Conservation (phyloP, 1,139 yeast species). For the Taphrina sp. region DNA sequence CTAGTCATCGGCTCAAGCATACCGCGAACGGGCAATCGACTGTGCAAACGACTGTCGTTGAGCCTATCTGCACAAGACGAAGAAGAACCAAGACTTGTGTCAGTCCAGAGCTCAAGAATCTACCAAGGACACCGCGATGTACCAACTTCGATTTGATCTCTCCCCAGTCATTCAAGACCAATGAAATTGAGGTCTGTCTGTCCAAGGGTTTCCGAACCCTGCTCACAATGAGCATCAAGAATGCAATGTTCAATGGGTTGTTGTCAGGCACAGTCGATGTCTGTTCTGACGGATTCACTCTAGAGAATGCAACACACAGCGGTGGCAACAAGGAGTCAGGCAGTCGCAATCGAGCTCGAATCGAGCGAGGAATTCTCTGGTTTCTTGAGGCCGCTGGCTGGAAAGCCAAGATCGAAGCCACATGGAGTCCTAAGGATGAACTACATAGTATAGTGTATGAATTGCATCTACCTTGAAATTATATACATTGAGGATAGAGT, state of each 20-base stretch:
- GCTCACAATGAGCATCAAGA: background rate
- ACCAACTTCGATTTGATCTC: background rate
- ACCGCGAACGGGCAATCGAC: no score
- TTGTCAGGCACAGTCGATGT: background rate
- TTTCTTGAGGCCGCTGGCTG: background rate
- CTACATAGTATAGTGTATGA: background rate
- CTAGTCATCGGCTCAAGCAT: no score
- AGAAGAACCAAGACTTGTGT: no score
- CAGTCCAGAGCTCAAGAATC: background rate
- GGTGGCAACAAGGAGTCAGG: background rate
- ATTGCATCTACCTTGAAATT: slow-evolving; percentile 3
- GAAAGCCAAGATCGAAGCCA: slow-evolving; percentile 3
- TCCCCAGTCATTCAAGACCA: background rate
- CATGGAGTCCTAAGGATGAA: background rate
- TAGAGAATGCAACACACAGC: background rate
- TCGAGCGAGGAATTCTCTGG: background rate
- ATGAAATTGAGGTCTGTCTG: background rate
- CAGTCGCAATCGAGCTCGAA: background rate
- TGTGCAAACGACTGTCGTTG: background rate
- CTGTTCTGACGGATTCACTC: background rate
- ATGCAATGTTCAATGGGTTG: background rate
- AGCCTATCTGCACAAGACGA: no score
- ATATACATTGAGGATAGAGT: background rate
- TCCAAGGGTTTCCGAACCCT: background rate
- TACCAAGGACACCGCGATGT: no score